Evolutionary conservation across 495 filamentous ascomycete species (phyloP).

Genomic region (Penicillium angulare): DNA sequence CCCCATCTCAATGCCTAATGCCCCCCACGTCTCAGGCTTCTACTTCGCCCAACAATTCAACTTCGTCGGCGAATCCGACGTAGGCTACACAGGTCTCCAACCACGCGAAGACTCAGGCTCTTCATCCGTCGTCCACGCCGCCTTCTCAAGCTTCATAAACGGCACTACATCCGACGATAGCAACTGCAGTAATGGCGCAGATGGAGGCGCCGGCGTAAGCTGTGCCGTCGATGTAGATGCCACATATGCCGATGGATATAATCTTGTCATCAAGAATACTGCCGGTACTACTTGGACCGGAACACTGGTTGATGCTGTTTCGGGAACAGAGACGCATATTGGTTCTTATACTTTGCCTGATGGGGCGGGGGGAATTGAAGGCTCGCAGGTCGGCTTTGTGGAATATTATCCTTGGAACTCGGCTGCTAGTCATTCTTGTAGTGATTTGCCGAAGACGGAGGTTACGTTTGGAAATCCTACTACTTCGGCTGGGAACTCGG

Average conservation of each 20-base stretch:
- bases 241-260: slow-evolving; percentile 15
- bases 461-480: slow-evolving; percentile 20
- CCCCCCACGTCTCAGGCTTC: slow-evolving; percentile 22
- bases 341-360: slow-evolving; percentile 24
- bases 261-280: slow-evolving; percentile 22
- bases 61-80: slow-evolving; percentile 18
- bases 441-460: slow-evolving; percentile 16
- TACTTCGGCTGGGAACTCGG: slow-evolving; percentile 7
- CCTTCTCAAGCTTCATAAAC: slow-evolving; percentile 28
- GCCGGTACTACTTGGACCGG: slow-evolving; percentile 26
- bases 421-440: slow-evolving; percentile 14
- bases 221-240: slow-evolving; percentile 22
- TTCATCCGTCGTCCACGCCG: slow-evolving; percentile 24
- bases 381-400: slow-evolving; percentile 23
- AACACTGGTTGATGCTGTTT: slow-evolving; percentile 22
- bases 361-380: slow-evolving; percentile 17
- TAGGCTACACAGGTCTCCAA: slow-evolving; percentile 32
- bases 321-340: slow-evolving; percentile 16
- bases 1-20: slow-evolving; percentile 26
- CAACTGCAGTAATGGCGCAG: slow-evolving; percentile 28
- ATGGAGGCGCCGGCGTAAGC: slow-evolving; percentile 28
- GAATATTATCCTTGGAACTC: slow-evolving; percentile 31
- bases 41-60: slow-evolving; percentile 30
- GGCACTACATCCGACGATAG: slow-evolving; percentile 18
- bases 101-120: slow-evolving; percentile 14